Percentiles rank a stretch among this genome's conserved stretches.
Evolutionary conservation across 129 eudicot genomes (phyloP).

Genomic region (Solidago caesia): DNA sequence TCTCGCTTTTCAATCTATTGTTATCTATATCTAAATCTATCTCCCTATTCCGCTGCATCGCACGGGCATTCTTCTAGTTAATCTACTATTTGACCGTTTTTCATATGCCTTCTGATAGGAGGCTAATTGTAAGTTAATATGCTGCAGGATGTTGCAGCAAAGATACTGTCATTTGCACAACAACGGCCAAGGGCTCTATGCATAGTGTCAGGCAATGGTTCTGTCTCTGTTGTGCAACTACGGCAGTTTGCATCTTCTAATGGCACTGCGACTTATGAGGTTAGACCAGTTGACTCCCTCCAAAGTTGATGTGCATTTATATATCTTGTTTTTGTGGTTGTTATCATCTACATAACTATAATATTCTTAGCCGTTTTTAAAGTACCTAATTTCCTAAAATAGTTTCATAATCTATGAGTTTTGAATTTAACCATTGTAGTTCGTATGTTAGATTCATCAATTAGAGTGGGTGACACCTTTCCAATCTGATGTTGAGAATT

Average conservation of each 20-base stretch:
- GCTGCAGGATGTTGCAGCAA: conserved; percentile 69
- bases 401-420: background rate
- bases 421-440: background rate
- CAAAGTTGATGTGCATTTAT: too few species aligned
- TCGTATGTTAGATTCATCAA: too few species aligned
- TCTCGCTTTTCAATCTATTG: too few species aligned
- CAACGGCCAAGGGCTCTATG: conserved; percentile 84
- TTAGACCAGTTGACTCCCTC: conserved; percentile 5
- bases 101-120: background rate
- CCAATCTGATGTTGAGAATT: too few species aligned
- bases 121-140: conserved; percentile 12
- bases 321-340: too few species aligned
- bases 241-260: conserved; percentile 59
- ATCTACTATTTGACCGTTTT: background rate
- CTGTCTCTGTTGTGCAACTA: conserved; percentile 59
- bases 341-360: too few species aligned
- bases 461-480: too few species aligned
- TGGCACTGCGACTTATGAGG: conserved; percentile 73
- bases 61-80: too few species aligned
- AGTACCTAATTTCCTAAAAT: too few species aligned
- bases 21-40: too few species aligned
- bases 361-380: too few species aligned
- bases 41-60: too few species aligned
- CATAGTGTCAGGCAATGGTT: conserved; percentile 68
- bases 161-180: conserved; percentile 63